Percentiles rank a stretch among this genome's conserved stretches.
Evolutionary conservation across 768 basidiomycete species (phyloP).

Genomic region (Solioccasus polychromus): DNA sequence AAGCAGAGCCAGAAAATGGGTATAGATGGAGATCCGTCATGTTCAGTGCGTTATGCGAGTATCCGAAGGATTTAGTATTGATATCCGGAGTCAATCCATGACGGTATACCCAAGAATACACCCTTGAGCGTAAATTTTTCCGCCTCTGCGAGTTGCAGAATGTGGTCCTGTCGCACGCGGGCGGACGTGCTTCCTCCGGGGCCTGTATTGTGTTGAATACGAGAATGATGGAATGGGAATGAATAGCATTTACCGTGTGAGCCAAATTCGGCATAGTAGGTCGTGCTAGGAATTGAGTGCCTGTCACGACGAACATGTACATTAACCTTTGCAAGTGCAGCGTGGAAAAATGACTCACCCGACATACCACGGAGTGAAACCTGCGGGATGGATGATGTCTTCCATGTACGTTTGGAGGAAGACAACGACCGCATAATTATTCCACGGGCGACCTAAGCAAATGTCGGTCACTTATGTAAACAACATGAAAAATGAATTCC

Average conservation of each 20-base stretch:
- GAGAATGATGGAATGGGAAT: background rate
- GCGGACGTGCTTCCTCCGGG: slow-evolving; percentile 49
- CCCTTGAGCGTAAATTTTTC: slow-evolving; percentile 41
- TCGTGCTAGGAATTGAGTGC: slow-evolving; percentile 49
- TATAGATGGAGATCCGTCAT: too few relatives aligned
- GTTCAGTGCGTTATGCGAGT: too few relatives aligned
- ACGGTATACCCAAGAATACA: slow-evolving; percentile 49
- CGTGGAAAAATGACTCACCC: slow-evolving; percentile 9
- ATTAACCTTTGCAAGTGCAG: background rate
- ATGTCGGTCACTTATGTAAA: background rate
- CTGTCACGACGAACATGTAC: slow-evolving; percentile 39
- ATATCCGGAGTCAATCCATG: slow-evolving; percentile 58
- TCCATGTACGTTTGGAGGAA: slow-evolving; percentile 59
- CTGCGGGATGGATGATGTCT: slow-evolving; percentile 46
- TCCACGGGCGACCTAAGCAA: slow-evolving; percentile 52
- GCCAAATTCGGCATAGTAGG: slow-evolving; percentile 56
- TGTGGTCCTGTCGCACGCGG: slow-evolving; percentile 46
- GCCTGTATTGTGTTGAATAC: slow-evolving; percentile 33
- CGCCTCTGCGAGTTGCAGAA: slow-evolving; percentile 34
- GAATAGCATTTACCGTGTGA: slow-evolving; percentile 41
- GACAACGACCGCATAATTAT: slow-evolving; percentile 52
- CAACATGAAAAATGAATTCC: too few relatives aligned
- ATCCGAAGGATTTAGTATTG: too few relatives aligned
- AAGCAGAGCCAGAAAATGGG: too few relatives aligned
- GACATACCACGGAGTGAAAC: slow-evolving; percentile 55